Base-by-base conservation (phyloP, 345 rosid genomes). In the Eucalyptus curtisii region DNA sequence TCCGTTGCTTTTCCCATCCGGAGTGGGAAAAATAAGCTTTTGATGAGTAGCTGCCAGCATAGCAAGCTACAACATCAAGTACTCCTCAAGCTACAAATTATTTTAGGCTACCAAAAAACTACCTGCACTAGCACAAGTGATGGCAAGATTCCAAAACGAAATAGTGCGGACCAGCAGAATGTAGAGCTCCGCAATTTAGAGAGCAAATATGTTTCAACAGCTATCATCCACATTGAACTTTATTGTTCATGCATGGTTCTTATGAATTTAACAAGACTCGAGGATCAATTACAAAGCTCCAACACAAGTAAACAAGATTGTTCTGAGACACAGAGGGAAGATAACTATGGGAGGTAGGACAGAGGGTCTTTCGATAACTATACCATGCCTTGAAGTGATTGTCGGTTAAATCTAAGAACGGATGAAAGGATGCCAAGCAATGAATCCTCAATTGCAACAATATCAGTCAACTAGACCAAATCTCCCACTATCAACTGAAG, bases 1-100 rank as follows among this genome's bases (percentile, higher is more conserved):
- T 88, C 64, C 27, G 91, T 88, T 91, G 50, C 86, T 88, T 88
- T 87, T 86, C 55, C 86, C 30, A 52, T 86, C 91, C 87, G 87
- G 86, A 86, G 68, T 86, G 84, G 88, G 84, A 87, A 76, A 17
- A 37, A 20, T 19, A 76, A 37, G 47, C 17, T 80, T 91, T 87
- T 25, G 86, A 89, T 87, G 88, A 92, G 92, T 88, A 91, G 87
- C 27, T 76, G 47, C 27, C 82, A 37, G 82, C 82, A 6, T 76
- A 76, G 82, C 47, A 76, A 64, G 10, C 37, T 14, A n/a, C 71
- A n/a, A 64, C 71, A 64, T 64, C 71, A 30, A 64, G 71, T 30
- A n/a, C 71, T n/a, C 71, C 71, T 64, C 37, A n/a, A 30, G 71
- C 71, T n/a, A 64, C 76, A 64, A 13, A 64, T 64, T 13, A 64